phyloP scores from a whole-genome alignment of 495 filamentous ascomycete genomes.

The Penicillium cinerascens region DNA sequence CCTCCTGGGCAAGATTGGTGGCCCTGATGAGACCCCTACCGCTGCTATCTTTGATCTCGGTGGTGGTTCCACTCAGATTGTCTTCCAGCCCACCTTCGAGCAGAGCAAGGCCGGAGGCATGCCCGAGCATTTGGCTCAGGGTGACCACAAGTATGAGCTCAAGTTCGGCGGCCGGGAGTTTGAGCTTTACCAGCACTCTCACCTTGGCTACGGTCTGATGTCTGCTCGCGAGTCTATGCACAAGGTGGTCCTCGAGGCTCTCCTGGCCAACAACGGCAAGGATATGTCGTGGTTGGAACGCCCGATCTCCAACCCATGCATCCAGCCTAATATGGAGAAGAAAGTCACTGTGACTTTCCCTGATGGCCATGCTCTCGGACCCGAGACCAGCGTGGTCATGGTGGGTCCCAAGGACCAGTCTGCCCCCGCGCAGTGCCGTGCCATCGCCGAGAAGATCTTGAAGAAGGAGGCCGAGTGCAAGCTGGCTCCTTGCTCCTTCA shows the following conservation, averaged over 20 bases:
- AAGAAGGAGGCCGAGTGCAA: conserved; percentile 80
- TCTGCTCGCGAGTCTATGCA: conserved; percentile 84
- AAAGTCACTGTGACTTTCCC: conserved; percentile 64
- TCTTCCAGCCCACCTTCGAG: conserved; percentile 93
- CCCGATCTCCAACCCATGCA: conserved; percentile 83
- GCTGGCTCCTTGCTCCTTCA: conserved; percentile 92
- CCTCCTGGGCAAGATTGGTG: conserved; percentile 94
- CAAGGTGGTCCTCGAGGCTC: conserved; percentile 61
- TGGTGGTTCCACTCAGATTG: conserved; percentile 95
- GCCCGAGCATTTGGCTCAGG: conserved; percentile 79
- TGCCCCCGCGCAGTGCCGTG: conserved; percentile 81
- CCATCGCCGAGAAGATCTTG: conserved; percentile 83
- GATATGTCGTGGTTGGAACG: conserved; percentile 55
- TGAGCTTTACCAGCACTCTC: conserved; percentile 95
- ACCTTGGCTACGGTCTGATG: conserved; percentile 97
- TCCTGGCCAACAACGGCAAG: conserved; percentile 45
- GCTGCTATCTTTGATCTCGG: conserved; percentile 95
- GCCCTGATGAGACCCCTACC: conserved; percentile 81
- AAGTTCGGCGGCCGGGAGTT: conserved; percentile 88
- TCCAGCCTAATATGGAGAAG: conserved; percentile 71
- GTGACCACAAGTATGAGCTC: conserved; percentile 95
- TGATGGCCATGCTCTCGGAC: conserved; percentile 58
- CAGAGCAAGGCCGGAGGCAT: conserved; percentile 72
- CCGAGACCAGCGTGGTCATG: conserved; percentile 70
- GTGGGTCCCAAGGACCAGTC: conserved; percentile 69